phyloP scores from a whole-genome alignment of 2,329 filamentous ascomycete genomes.

The Colletotrichum incanum region DNA sequence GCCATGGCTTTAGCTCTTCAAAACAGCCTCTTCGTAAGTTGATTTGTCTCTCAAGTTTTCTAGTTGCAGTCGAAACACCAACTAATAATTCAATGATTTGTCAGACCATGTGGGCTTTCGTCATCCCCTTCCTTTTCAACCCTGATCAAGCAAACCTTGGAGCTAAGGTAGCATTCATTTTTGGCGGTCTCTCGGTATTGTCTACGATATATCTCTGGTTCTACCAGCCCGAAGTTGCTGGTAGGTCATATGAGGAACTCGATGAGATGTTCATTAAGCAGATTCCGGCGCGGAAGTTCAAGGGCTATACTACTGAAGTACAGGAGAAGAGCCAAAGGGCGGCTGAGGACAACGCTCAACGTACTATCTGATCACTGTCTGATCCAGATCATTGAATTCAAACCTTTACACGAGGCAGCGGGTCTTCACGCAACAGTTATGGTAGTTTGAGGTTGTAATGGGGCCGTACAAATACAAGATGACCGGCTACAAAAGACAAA shows the following conservation, averaged over 20 bases:
- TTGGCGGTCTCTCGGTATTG: constrained; percentile 51
- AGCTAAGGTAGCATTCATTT: constrained; percentile 59
- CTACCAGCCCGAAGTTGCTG: constrained; percentile 54
- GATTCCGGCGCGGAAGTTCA: constrained; percentile 47
- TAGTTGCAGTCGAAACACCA: background rate
- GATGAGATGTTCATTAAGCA: constrained; percentile 46
- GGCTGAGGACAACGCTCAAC: background rate
- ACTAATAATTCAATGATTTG: constrained; percentile 9
- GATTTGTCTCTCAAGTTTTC: background rate
- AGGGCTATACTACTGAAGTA: constrained; percentile 34
- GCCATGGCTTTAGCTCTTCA: constrained; percentile 55
- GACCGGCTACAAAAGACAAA: too few species aligned
- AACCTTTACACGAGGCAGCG: background rate
- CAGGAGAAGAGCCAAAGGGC: constrained; percentile 23
- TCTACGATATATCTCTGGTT: constrained; percentile 51
- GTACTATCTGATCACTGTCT: background rate
- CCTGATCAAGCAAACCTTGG: constrained; percentile 54
- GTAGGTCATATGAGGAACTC: constrained; percentile 46
- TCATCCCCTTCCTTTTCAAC: constrained; percentile 51
- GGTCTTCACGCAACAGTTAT: background rate
- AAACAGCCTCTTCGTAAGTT: constrained; percentile 50
- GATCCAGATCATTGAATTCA: background rate
- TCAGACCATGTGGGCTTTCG: constrained; percentile 44
- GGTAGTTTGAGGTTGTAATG: background rate
- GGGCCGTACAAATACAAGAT: background rate